phyloP scores from a whole-genome alignment of 306 rosid genomes.

The cucumber (Cucumis sativus) region DNA sequence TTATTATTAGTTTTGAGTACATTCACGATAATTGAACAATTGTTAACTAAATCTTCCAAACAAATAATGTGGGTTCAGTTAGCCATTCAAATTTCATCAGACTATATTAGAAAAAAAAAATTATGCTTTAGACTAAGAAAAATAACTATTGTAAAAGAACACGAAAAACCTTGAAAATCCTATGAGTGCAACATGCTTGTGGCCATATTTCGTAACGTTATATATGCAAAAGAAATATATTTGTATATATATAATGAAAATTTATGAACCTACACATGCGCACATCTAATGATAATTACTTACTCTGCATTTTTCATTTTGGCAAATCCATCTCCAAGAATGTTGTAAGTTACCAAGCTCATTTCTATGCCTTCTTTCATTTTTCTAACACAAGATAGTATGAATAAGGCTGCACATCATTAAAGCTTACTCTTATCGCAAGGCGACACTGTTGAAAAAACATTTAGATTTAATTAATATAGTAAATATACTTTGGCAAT shows the following conservation, averaged over 20 bases:
- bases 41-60: too few species aligned
- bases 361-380: too few species aligned
- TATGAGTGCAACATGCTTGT: constrained; percentile 94
- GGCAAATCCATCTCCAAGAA: constrained; percentile 83
- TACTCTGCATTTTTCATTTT: constrained; percentile 67
- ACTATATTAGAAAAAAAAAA: too few species aligned
- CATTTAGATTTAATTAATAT: background rate
- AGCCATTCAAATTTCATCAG: too few species aligned
- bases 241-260: background rate
- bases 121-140: background rate
- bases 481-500: background rate
- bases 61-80: too few species aligned
- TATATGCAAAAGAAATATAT: too few species aligned
- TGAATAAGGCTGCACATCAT: constrained; percentile 83
- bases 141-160: constrained; percentile 1
- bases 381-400: too few species aligned
- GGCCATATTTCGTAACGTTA: constrained; percentile 95
- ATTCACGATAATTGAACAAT: too few species aligned
- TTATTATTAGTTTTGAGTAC: too few species aligned
- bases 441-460: constrained; percentile 8
- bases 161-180: constrained; percentile 88
- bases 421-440: background rate
- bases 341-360: too few species aligned
- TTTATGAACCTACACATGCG: background rate
- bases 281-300: constrained; percentile 22